Evolutionary conservation across 129 eudicot genomes (phyloP).

Genomic region (Flaveria brownii): DNA sequence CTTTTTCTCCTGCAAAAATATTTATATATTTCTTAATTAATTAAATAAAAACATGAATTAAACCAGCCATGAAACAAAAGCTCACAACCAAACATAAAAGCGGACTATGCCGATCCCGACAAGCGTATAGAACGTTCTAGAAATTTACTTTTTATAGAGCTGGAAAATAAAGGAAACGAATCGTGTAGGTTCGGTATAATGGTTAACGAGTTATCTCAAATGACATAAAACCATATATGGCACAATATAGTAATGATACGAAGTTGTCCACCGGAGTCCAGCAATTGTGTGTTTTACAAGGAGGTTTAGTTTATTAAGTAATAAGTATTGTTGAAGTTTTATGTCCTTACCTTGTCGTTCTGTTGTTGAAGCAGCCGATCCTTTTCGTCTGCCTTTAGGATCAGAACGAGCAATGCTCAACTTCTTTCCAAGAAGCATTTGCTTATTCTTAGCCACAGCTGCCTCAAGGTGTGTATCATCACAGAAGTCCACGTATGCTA

Average conservation of each 20-base stretch:
- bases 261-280: neutral
- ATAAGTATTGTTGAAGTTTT: neutral
- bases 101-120: neutral
- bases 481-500: slow-evolving; percentile 89
- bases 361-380: slow-evolving; percentile 1
- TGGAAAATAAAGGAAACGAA: neutral
- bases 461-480: slow-evolving; percentile 78
- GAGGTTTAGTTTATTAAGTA: slow-evolving; percentile 1
- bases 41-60: neutral
- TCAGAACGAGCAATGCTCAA: slow-evolving; percentile 77
- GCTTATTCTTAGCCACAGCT: slow-evolving; percentile 80
- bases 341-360: neutral
- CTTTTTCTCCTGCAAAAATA: slow-evolving; percentile 25
- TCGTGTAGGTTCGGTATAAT: neutral
- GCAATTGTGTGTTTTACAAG: neutral
- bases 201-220: neutral
- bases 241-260: neutral
- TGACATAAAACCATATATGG: neutral
- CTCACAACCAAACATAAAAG: slow-evolving; percentile 9
- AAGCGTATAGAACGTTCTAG: neutral
- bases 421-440: slow-evolving; percentile 57
- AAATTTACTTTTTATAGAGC: neutral
- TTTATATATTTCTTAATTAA: neutral
- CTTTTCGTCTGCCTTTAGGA: slow-evolving; percentile 66
- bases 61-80: neutral